These are phyloP conservation scores for Calonectria multiphialidica DNA, from an alignment of 2,329 filamentous ascomycete species.

Conservation along the genomic window DNA sequence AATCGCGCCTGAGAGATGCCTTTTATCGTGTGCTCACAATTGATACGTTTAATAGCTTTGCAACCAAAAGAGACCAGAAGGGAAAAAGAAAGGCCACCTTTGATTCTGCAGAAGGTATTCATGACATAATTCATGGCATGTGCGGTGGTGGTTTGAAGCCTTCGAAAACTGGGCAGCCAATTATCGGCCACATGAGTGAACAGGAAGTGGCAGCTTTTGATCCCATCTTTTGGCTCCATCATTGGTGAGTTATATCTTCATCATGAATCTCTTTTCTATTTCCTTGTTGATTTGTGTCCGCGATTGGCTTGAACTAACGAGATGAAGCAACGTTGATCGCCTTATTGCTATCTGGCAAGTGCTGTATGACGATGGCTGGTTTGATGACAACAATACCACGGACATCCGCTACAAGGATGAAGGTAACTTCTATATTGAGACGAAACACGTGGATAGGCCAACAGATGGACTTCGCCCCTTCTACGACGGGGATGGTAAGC, in stretches of 20 bases:
- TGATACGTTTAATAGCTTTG: background rate
- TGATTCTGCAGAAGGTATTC: background rate
- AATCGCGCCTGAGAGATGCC: background rate
- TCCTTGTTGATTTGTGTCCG: too few relatives aligned
- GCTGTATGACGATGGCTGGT: too few relatives aligned
- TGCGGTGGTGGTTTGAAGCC: background rate
- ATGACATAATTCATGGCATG: background rate
- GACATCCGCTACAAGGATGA: too few relatives aligned
- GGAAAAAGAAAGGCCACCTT: background rate
- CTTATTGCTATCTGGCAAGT: too few relatives aligned
- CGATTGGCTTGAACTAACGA: too few relatives aligned
- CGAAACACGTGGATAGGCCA: too few relatives aligned
- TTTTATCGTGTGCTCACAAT: conserved; percentile 5
- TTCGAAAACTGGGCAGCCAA: background rate
- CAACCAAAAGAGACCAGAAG: background rate
- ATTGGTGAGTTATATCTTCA: conserved; percentile 12
- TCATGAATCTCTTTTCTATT: too few relatives aligned
- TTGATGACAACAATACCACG: too few relatives aligned
- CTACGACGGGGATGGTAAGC: too few relatives aligned
- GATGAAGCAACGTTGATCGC: too few relatives aligned
- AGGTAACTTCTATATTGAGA: too few relatives aligned
- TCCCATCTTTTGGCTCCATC: conserved; percentile 33
- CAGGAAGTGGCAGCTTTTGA: conserved; percentile 25
- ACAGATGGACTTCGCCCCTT: too few relatives aligned
- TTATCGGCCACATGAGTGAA: conserved; percentile 22